phyloP scores from a whole-genome alignment of 352 stramenopile species.

The Pythium periplocum region DNA sequence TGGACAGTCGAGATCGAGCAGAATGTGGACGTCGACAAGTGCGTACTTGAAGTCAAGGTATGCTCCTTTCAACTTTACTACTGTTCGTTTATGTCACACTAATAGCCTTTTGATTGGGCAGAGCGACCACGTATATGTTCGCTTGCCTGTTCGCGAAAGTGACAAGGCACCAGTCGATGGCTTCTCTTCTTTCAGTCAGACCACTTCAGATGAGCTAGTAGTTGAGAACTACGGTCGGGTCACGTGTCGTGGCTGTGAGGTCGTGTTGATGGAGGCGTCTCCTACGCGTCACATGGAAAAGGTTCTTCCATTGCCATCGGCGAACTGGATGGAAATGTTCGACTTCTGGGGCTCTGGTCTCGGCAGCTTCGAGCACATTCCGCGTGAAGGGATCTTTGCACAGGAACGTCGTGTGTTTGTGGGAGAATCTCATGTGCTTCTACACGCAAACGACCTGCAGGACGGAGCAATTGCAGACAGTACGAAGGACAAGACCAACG shows the following conservation, averaged over 20 bases:
- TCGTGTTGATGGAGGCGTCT: conserved; percentile 12
- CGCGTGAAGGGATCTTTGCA: conserved; percentile 57
- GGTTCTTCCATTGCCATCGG: conserved; percentile 64
- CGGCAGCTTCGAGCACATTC: conserved; percentile 77
- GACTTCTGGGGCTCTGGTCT: conserved; percentile 80
- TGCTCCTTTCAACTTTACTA: not conserved
- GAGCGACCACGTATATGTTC: conserved; percentile 58
- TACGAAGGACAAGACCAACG: not conserved
- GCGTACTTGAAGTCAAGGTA: conserved; percentile 27
- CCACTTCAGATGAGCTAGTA: conserved; percentile 34
- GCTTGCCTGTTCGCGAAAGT: conserved; percentile 40
- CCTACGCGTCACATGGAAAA: conserved; percentile 29
- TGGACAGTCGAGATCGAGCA: conserved; percentile 57
- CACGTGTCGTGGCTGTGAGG: conserved; percentile 37
- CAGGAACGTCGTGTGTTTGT: conserved; percentile 48
- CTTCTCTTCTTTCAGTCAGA: conserved; percentile 56
- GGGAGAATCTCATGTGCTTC: conserved; percentile 53
- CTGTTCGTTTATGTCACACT: not conserved
- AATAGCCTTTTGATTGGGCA: not conserved
- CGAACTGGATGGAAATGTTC: conserved; percentile 87
- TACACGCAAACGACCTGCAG: conserved; percentile 45
- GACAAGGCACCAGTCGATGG: conserved; percentile 45
- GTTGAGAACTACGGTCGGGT: conserved; percentile 36
- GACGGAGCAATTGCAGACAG: conserved; percentile 6
- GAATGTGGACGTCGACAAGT: conserved; percentile 39